phyloP scores from a whole-genome alignment of 768 basidiomycete genomes.

The Leccinellum rugosiceps region DNA sequence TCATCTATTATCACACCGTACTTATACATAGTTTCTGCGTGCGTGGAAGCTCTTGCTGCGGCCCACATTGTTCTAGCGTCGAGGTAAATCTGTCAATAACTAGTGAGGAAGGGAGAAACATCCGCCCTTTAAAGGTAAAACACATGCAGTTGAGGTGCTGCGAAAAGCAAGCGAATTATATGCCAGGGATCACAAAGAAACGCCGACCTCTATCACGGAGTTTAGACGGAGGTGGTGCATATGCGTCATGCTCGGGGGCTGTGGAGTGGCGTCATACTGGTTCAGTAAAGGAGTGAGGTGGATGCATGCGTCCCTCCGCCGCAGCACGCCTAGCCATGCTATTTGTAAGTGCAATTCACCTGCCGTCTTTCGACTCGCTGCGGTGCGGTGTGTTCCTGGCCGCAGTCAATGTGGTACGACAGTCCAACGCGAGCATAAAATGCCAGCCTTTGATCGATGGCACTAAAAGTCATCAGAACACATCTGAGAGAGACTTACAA shows the following conservation, averaged over 20 bases:
- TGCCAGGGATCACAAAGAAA: too few relatives aligned
- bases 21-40: not conserved
- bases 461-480: not conserved
- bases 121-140: not conserved
- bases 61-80: not conserved
- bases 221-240: too few relatives aligned
- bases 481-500: not conserved
- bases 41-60: not conserved
- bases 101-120: not conserved
- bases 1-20: not conserved
- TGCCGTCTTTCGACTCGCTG: not conserved
- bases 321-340: not conserved
- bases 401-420: not conserved
- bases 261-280: not conserved
- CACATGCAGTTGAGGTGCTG: not conserved
- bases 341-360: not conserved
- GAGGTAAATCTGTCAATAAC: not conserved
- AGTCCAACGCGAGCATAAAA: constrained; percentile 17
- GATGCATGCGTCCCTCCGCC: not conserved
- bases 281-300: not conserved
- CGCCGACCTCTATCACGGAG: not conserved
- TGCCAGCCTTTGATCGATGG: not conserved
- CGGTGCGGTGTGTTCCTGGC: not conserved
- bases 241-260: not conserved
- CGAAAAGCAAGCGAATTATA: too few relatives aligned